Conservation (phyloP, 2,329 filamentous ascomycete species). For the Ophioceras dolichostomum region DNA sequence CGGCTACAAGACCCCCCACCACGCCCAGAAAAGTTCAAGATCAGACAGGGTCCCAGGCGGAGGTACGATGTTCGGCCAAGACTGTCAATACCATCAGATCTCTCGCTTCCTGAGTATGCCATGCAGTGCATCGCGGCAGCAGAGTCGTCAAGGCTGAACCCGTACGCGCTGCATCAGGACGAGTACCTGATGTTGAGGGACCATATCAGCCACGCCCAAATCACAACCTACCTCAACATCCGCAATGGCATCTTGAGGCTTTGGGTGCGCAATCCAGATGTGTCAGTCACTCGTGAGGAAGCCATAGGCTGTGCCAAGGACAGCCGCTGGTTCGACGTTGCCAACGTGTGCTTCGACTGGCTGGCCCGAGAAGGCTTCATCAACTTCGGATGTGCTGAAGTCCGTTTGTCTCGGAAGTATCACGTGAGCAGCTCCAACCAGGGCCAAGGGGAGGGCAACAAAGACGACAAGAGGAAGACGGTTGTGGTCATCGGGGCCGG, state of each 20-base stretch:
- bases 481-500: conserved; percentile 85
- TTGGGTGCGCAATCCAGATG: conserved; percentile 78
- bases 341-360: conserved; percentile 86
- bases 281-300: conserved; percentile 70
- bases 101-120: conserved; percentile 70
- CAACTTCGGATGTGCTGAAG: conserved; percentile 84
- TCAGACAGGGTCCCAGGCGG: conserved; percentile 13
- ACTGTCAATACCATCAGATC: conserved; percentile 68
- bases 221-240: conserved; percentile 92
- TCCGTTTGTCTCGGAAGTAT: conserved; percentile 38
- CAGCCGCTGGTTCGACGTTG: conserved; percentile 76
- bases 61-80: conserved; percentile 55
- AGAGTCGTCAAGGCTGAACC: conserved; percentile 78
- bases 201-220: conserved; percentile 76
- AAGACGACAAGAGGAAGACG: conserved; percentile 44
- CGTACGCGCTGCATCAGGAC: conserved; percentile 73
- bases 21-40: neutral
- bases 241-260: conserved; percentile 85
- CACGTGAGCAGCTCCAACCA: conserved; percentile 12
- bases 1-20: neutral
- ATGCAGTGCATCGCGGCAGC: conserved; percentile 82
- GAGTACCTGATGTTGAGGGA: conserved; percentile 73
- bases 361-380: conserved; percentile 84
- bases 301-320: conserved; percentile 86
- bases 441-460: conserved; percentile 5